Evolutionary conservation across 2,329 filamentous ascomycete genomes (phyloP), one percentile per base, ranked within the genome.

Genomic region (Epichloe hybrida): DNA sequence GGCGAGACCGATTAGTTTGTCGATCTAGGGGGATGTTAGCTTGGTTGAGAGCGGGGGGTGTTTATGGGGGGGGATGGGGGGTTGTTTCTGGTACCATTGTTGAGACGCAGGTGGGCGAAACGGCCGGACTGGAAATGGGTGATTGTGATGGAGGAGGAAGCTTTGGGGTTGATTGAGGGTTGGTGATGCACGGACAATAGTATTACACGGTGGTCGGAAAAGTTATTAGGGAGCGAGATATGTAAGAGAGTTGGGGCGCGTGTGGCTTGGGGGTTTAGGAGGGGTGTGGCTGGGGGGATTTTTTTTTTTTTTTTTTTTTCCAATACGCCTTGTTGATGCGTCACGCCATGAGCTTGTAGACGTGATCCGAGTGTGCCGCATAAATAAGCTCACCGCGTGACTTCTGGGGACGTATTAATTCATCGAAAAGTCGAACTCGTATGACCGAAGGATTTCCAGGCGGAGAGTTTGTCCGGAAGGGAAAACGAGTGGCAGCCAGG

Each of bases 1-100:
- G 77, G 78, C 76, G 74, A 80, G 72, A 65, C 78, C 78, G 64
- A 80, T 74, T 66, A 81, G 79, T 81, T 88, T 90, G 79, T 95
- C 93, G 72, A 96, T 86, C 93, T 98, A 12, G 5, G 5, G 23
- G 23, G 23, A 1, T 23, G 23, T 15, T 8, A 17, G 21, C 17
- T n/a, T 11, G 47, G 20, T 11, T 49, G 45, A 47, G 44, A 31
- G 48, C 20, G 20, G 7, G 27, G 7, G 27, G 8, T 8, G 27
- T 52, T 51, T 52, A 42, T 50, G 55, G 42, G 40, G 4, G 21
- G n/a, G n/a, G n/a, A n/a, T n/a, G n/a, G 21, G 21, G 17, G 17
- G 17, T n/a, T 42, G 53, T 46, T 56, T 8, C 1, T 11, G 11
- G 0, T 31, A 64, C 64, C 64, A 66, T 64, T 64, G 57, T 64